Evolutionary conservation across 805 yeast species (phyloP).

Genomic region (Yarrowia hollandica): DNA sequence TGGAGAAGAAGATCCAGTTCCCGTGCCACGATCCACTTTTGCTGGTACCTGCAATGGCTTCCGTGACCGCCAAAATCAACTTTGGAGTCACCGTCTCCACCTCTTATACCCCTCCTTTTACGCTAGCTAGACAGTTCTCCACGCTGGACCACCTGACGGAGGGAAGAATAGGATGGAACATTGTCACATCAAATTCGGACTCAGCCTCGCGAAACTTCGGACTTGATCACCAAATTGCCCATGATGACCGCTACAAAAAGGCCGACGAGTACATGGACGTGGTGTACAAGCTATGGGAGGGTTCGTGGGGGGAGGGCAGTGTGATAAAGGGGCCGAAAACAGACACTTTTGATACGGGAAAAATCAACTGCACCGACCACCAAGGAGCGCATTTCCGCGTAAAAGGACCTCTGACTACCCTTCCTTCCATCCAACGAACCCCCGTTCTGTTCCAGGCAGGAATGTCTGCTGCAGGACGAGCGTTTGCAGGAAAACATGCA

Average conservation of each 20-base stretch:
- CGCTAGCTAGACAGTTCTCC: conserved; percentile 48
- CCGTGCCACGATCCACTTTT: conserved; percentile 45
- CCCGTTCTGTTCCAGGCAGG: conserved; percentile 52
- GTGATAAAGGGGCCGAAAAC: conserved; percentile 39
- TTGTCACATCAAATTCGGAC: conserved; percentile 48
- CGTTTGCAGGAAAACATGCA: conserved; percentile 48
- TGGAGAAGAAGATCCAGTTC: conserved; percentile 43
- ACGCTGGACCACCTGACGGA: conserved; percentile 48
- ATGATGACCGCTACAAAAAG: conserved; percentile 46
- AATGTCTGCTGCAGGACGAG: conserved; percentile 45
- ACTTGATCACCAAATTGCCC: conserved; percentile 44
- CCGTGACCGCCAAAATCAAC: conserved; percentile 45
- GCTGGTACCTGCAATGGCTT: conserved; percentile 46
- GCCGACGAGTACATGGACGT: conserved; percentile 48
- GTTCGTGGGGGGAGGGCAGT: conserved; percentile 51
- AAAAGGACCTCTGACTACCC: conserved; percentile 47
- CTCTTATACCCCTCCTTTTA: conserved; percentile 47
- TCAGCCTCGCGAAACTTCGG: conserved; percentile 47
- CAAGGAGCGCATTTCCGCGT: conserved; percentile 47
- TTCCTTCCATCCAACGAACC: conserved; percentile 48
- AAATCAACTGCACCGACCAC: conserved; percentile 46
- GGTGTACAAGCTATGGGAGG: conserved; percentile 45
- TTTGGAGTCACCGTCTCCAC: conserved; percentile 50
- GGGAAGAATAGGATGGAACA: conserved; percentile 52
- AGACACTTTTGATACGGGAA: conserved; percentile 40